A percentile compares a stretch with the other conserved stretches of the same genome.
phyloP scores from a whole-genome alignment of 176 grass and related monocot species.

The Thalia dealbata region DNA sequence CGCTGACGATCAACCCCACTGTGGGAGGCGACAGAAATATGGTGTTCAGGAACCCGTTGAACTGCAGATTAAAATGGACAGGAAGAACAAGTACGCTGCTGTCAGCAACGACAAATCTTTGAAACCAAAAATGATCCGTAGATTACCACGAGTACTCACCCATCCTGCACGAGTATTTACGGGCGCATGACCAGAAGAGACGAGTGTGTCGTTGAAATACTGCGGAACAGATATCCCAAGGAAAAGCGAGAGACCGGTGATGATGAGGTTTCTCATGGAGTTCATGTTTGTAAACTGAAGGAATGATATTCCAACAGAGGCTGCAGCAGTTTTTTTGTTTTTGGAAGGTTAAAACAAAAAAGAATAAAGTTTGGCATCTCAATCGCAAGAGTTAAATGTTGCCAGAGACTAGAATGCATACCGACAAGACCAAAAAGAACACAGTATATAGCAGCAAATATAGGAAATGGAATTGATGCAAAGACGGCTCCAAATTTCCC shows the following conservation, averaged over 20 bases:
- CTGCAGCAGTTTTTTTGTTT: conserved; percentile 25
- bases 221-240: conserved; percentile 52
- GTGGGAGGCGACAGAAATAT: conserved; percentile 50
- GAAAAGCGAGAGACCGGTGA: conserved; percentile 43
- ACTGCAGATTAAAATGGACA: too few species aligned
- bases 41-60: conserved; percentile 45
- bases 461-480: conserved; percentile 48
- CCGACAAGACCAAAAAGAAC: conserved; percentile 41
- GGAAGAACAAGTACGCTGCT: too few species aligned
- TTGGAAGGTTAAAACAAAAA: conserved; percentile 7
- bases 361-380: neutral
- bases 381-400: neutral
- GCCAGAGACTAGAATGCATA: conserved; percentile 14
- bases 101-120: too few species aligned
- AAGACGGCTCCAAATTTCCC: conserved; percentile 52
- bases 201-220: conserved; percentile 35
- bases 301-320: conserved; percentile 46
- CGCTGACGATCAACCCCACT: conserved; percentile 55
- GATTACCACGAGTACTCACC: conserved; percentile 33
- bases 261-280: conserved; percentile 44
- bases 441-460: conserved; percentile 48
- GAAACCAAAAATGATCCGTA: neutral
- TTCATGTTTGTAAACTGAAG: conserved; percentile 58
- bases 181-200: conserved; percentile 42
- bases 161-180: conserved; percentile 39